Base-by-base conservation (phyloP, 2,329 filamentous ascomycete genomes). In the Aspergillus terreus region DNA sequence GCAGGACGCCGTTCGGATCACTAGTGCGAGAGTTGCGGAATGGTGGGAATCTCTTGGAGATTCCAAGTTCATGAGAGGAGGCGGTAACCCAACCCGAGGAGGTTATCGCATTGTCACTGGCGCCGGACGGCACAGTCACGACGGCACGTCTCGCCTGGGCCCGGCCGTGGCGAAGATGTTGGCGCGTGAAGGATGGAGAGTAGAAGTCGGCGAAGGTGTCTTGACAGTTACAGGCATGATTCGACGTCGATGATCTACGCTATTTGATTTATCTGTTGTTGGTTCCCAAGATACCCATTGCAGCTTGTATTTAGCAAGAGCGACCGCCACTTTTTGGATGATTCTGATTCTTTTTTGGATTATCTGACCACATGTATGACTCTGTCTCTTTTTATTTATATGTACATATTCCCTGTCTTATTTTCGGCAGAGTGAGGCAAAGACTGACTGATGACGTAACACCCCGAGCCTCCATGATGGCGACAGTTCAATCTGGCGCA, bases 31-130 rank as follows among this genome's bases (percentile, higher is more conserved):
- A 35, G 86, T 88, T 0, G 77, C 81, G 57, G 67, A 66, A 9
- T 97, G 92, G 92, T 96, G 91, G 92, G 74, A 82, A 15, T 71
- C 72, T 0, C 72, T 90, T 7, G 88, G 88, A 1, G 87, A 92
- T 63, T 76, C 78, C 45, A 81, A 81, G 56, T 78, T 79, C 43
- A 74, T 74, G 52, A 65, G 59, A 4, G 77, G 77, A 43, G 63
- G 69, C 55, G 43, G 51, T 51, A 63, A 73, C 48, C 46, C 74
- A 61, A 74, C 78, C 17, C 75, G 78, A 62, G 76, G 76, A 6
- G 78, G 83, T 0, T 91, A 87, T 62, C 83, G 81, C 36, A 85
- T 97, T 53, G 82, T 97, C 49, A 95, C 91, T 3, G 92, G 92
- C 0, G 67, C 86, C 12, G 92, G 92, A 1, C 79, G 80, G 49